These are phyloP conservation scores for fission yeast (Schizosaccharomyces pombe) DNA, from an alignment of 805 yeast species.

Conservation along the genomic window ASM294v3 CU329670.1:5022001-5022500, in stretches of 20 bases:
- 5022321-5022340: conserved; percentile 30
- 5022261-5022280: conserved; percentile 44
- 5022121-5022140: background rate
- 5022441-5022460: conserved; percentile 54
- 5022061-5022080: too few relatives aligned
- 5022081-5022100: too few relatives aligned
- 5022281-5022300: conserved; percentile 50
- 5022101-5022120: background rate
- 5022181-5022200: background rate
- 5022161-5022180: too few relatives aligned
- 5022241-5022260: conserved; percentile 34
- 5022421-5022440: conserved; percentile 47
- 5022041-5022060: too few relatives aligned
- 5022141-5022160: background rate
- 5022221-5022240: conserved; percentile 29
- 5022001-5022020: too few relatives aligned
- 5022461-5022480: conserved; percentile 53
- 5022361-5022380: conserved; percentile 33
- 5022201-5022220: conserved; percentile 22
- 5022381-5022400: conserved; percentile 38
- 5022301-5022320: conserved; percentile 40
- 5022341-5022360: conserved; percentile 31
- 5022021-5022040: too few relatives aligned
- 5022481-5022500: conserved; percentile 28
- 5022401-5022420: conserved; percentile 44